These are phyloP conservation scores for Eruca vesicaria DNA, from an alignment of 441 rosid genomes.

Conservation along the genomic window DNA sequence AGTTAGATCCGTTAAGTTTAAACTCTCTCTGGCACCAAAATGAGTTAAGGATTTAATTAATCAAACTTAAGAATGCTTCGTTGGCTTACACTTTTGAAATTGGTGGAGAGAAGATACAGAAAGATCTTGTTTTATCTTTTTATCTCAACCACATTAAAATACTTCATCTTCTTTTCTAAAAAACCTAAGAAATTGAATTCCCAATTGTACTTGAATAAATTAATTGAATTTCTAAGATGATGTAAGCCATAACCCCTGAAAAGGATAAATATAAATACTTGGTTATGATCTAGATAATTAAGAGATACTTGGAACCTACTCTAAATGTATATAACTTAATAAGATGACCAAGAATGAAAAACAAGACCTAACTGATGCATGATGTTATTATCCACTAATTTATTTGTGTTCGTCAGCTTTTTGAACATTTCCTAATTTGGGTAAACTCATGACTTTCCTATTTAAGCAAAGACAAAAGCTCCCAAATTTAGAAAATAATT, in stretches of 20 bases:
- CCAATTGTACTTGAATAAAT: background rate
- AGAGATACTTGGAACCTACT: slow-evolving; percentile 27
- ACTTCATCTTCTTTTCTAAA: slow-evolving; percentile 1
- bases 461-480: slow-evolving; percentile 28
- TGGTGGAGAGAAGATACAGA: slow-evolving; percentile 24
- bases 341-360: slow-evolving; percentile 28
- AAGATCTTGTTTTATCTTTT: slow-evolving; percentile 28
- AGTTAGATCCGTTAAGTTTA: background rate
- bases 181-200: background rate
- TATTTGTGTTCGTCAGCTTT: slow-evolving; percentile 27
- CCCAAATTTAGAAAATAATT: background rate
- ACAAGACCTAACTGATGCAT: slow-evolving; percentile 36
- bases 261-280: background rate
- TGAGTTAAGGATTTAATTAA: background rate
- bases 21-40: background rate
- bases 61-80: slow-evolving; percentile 7
- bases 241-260: slow-evolving; percentile 11
- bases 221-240: slow-evolving; percentile 10
- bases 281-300: background rate
- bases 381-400: slow-evolving; percentile 31
- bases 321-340: slow-evolving; percentile 26
- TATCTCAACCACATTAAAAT: slow-evolving; percentile 14
- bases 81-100: slow-evolving; percentile 14
- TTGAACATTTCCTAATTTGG: slow-evolving; percentile 24
- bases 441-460: slow-evolving; percentile 29